phyloP scores from a whole-genome alignment of 768 basidiomycete species.

The Xanthoconium stramineum region DNA sequence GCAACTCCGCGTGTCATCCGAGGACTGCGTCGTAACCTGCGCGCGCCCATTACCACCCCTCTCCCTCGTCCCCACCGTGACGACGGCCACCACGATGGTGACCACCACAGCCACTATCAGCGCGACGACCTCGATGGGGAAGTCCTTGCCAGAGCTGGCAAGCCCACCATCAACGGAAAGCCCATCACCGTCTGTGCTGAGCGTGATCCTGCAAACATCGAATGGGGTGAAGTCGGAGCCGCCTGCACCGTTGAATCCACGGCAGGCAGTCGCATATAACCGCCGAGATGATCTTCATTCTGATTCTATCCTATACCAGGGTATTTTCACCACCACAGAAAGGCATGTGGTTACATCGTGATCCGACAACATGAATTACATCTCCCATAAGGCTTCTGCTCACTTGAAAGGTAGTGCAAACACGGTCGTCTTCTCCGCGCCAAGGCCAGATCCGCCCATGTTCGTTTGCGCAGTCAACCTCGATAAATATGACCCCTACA shows the following conservation, averaged over 20 bases:
- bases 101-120: no score
- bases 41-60: no score
- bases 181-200: slow-evolving; percentile 76
- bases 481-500: slow-evolving; percentile 84
- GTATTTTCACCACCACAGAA: slow-evolving; percentile 96
- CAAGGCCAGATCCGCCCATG: slow-evolving; percentile 96
- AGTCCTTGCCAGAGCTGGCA: slow-evolving; percentile 80
- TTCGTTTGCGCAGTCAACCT: slow-evolving; percentile 95
- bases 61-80: no score
- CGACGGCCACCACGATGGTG: no score
- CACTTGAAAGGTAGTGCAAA: slow-evolving; percentile 99
- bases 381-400: slow-evolving; percentile 62
- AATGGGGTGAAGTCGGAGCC: slow-evolving; percentile 78
- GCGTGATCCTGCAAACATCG: slow-evolving; percentile 82
- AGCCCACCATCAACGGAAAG: slow-evolving; percentile 83
- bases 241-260: slow-evolving; percentile 97
- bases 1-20: no score
- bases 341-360: slow-evolving; percentile 47
- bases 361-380: slow-evolving; percentile 1
- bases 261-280: slow-evolving; percentile 39
- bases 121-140: slow-evolving; percentile 65
- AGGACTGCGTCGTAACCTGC: no score
- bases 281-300: neutral
- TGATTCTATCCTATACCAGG: slow-evolving; percentile 37
- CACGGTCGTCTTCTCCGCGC: slow-evolving; percentile 99